Evolutionary conservation across 2,329 filamentous ascomycete genomes (phyloP).

Genomic region (Colletotrichum sp.): DNA sequence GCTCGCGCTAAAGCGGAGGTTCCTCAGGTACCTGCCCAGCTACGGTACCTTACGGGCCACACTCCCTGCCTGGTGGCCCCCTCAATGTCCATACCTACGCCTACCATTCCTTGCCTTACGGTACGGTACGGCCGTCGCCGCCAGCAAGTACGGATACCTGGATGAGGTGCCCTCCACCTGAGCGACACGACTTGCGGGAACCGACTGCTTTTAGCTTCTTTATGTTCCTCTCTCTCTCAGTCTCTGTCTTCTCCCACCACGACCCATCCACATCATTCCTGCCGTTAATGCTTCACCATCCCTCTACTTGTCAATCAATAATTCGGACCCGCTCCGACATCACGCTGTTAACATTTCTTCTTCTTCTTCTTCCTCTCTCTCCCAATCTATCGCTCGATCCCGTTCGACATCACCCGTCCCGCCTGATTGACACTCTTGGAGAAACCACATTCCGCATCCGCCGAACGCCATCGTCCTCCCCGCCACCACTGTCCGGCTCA

Average conservation of each 20-base stretch:
- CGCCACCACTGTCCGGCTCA: not conserved
- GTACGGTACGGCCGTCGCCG: not conserved
- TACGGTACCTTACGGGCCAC: not conserved
- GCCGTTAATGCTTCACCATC: slow-evolving; percentile 12
- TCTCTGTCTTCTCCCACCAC: not conserved
- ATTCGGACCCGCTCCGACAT: not conserved
- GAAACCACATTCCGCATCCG: not conserved
- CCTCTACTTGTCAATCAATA: not conserved
- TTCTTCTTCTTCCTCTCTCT: not conserved
- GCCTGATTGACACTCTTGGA: not conserved
- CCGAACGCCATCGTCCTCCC: not conserved
- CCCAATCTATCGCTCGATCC: not conserved
- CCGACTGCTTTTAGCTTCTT: slow-evolving; percentile 12
- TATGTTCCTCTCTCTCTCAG: not conserved
- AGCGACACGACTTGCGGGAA: not conserved
- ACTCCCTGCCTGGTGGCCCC: not conserved
- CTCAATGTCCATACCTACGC: not conserved
- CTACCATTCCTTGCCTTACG: not conserved
- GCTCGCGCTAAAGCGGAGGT: not conserved
- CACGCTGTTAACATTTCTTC: not conserved
- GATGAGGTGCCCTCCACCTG: not conserved
- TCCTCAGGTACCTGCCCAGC: not conserved
- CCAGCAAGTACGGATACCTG: not conserved
- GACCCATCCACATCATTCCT: slow-evolving; percentile 9
- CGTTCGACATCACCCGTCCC: not conserved